Evolutionary conservation across 164 flowering plant genomes (phyloP).

Genomic region (Paratinospora sagittata): DNA sequence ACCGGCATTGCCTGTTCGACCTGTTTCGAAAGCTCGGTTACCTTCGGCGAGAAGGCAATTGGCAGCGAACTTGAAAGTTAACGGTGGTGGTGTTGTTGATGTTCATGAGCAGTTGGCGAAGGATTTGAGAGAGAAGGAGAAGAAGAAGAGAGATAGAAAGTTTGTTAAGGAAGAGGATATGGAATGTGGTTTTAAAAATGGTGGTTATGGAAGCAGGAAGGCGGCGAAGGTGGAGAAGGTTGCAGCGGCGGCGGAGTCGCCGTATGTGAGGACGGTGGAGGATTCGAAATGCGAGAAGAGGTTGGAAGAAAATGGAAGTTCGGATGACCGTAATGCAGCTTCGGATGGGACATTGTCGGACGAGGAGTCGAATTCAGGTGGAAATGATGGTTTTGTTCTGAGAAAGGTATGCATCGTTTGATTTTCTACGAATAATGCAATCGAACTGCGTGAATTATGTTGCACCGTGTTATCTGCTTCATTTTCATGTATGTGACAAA

Average conservation of each 20-base stretch:
- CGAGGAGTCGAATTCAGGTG: slow-evolving; percentile 44
- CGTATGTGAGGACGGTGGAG: slow-evolving; percentile 25
- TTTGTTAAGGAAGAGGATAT: slow-evolving; percentile 20
- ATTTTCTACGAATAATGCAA: not conserved
- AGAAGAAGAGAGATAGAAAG: slow-evolving; percentile 26
- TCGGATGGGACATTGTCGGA: slow-evolving; percentile 13
- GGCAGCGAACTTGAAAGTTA: slow-evolving; percentile 41
- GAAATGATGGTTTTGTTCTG: slow-evolving; percentile 49
- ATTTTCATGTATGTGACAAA: too few species aligned
- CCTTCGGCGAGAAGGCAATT: slow-evolving; percentile 55
- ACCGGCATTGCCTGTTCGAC: slow-evolving; percentile 83
- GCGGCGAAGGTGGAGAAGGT: slow-evolving; percentile 28
- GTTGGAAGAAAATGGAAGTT: slow-evolving; percentile 14
- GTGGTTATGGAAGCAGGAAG: slow-evolving; percentile 47
- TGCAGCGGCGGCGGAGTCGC: slow-evolving; percentile 37
- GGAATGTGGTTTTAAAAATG: slow-evolving; percentile 27
- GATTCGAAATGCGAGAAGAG: slow-evolving; percentile 14
- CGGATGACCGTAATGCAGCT: slow-evolving; percentile 14
- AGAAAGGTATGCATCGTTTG: slow-evolving; percentile 48
- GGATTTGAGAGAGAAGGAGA: slow-evolving; percentile 28
- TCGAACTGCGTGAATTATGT: not conserved
- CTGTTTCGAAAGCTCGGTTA: slow-evolving; percentile 57
- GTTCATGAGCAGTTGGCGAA: slow-evolving; percentile 5
- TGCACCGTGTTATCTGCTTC: too few species aligned
- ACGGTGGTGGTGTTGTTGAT: slow-evolving; percentile 11